Evolutionary conservation across 2,329 filamentous ascomycete genomes (phyloP), one percentile per base, ranked within the genome.

Genomic region (Xylaria polymorpha): DNA sequence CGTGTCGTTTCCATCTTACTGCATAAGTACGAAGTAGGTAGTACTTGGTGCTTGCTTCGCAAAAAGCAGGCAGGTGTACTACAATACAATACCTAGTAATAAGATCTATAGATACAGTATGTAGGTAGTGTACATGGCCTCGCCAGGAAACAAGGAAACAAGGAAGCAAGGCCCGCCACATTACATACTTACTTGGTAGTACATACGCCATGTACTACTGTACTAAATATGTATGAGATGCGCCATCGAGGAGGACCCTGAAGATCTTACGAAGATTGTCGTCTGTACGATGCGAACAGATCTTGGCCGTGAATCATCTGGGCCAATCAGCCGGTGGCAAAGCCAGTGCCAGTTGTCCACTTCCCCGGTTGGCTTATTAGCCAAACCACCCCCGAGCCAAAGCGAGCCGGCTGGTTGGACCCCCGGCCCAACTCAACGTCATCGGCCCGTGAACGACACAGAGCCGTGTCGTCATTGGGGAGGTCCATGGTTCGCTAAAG

Each of bases 401-500:
- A 48, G 60, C 69, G 66, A 69, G 56, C 44, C 67, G 65, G 69
- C 68, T 63, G 57, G 59, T 60, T 48, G 71, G 71, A 20, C 68
- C 70, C 67, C 64, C 59, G 44, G 66, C 69, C 53, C 70, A 59
- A 51, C 69, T 43, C 71, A 73, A 76, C 75, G 74, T 76, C 75
- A 76, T 76, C 72, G 71, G 71, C 64, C 66, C 67, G 70, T 61
- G 63, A 60, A 67, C 57, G 58, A 64, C 57, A 59, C 68, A 68
- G 29, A 37, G 56, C 74, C 68, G 74, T 75, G 75, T 74, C 75
- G 74, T 76, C 73, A 74, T 75, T 72, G 67, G 66, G 68, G 70
- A 61, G 71, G 72, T 56, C 15, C 32, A 39, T 32, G 29, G 32
- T 56, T 56, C 51, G 51, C 51, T 56, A 56, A 39, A 39, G 35